These are phyloP conservation scores for Fusarium sulawesiense DNA, from an alignment of 2,329 filamentous ascomycete species.

Conservation along the genomic window DNA sequence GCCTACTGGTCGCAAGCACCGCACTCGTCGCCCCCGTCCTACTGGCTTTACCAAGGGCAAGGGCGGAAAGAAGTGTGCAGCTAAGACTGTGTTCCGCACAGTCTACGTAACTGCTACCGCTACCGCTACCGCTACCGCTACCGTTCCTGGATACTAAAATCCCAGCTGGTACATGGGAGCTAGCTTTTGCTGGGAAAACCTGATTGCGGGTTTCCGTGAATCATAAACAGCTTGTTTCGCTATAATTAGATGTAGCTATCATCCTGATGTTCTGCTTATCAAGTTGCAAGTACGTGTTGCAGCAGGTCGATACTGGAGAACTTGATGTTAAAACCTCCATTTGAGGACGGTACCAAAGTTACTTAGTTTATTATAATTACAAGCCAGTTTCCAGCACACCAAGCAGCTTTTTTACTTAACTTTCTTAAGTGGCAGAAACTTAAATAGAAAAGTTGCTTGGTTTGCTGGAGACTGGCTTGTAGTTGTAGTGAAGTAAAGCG, in stretches of 20 bases:
- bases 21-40: slow-evolving; percentile 29
- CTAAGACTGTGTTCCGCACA: slow-evolving; percentile 37
- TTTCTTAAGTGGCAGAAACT: background rate
- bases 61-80: slow-evolving; percentile 20
- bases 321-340: background rate
- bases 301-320: background rate
- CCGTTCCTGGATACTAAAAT: slow-evolving; percentile 11
- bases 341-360: background rate
- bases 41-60: slow-evolving; percentile 12
- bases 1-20: slow-evolving; percentile 21
- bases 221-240: background rate
- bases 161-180: background rate
- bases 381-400: background rate
- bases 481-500: background rate
- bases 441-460: background rate
- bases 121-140: slow-evolving; percentile 19
- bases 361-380: background rate
- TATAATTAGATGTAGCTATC: background rate
- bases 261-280: background rate
- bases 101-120: slow-evolving; percentile 43
- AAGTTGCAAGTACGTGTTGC: background rate
- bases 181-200: background rate
- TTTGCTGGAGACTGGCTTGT: background rate
- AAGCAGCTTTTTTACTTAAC: background rate
- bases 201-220: accelerated